Evolutionary conservation across 164 flowering plant genomes (phyloP).

Genomic region (Cinnamomum micranthum): DNA sequence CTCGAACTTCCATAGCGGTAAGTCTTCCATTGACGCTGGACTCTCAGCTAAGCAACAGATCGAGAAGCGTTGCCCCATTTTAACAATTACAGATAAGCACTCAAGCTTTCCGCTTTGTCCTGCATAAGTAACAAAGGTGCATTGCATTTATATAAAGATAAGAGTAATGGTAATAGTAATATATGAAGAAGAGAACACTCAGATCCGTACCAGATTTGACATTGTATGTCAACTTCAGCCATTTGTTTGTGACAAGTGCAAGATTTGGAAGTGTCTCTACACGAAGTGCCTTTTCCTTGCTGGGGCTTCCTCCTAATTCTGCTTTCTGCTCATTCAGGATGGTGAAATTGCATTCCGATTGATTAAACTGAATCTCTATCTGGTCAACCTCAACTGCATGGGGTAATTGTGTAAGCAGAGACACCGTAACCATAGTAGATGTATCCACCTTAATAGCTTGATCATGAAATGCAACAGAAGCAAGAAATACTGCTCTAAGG

Average conservation of each 20-base stretch:
- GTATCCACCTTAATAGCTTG: constrained; percentile 75
- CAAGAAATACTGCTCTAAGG: constrained; percentile 74
- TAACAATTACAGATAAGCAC: constrained; percentile 70
- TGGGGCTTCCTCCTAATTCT: constrained; percentile 4
- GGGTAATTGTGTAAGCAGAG: constrained; percentile 83
- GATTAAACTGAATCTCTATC: constrained; percentile 90
- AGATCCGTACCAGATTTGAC: constrained; percentile 60
- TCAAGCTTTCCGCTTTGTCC: constrained; percentile 97
- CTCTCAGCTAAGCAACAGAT: constrained; percentile 95
- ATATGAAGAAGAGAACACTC: constrained; percentile 3
- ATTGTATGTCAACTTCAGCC: constrained; percentile 81
- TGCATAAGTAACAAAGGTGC: constrained; percentile 29
- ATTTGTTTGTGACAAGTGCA: constrained; percentile 55
- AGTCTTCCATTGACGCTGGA: constrained; percentile 90
- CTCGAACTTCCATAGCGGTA: constrained; percentile 96
- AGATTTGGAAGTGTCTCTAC: constrained; percentile 54
- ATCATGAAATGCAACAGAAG: constrained; percentile 92
- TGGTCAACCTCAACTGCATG: constrained; percentile 66
- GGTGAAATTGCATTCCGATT: constrained; percentile 68
- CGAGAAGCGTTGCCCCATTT: constrained; percentile 62
- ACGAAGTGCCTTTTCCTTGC: constrained; percentile 31
- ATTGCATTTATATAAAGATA: background rate
- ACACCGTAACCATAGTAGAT: constrained; percentile 58
- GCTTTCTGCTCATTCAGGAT: constrained; percentile 45
- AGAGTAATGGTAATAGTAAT: background rate